Conservation (phyloP, 192 early-diverging fungal genomes). For the Fimicolochytrium jonesii region DNA sequence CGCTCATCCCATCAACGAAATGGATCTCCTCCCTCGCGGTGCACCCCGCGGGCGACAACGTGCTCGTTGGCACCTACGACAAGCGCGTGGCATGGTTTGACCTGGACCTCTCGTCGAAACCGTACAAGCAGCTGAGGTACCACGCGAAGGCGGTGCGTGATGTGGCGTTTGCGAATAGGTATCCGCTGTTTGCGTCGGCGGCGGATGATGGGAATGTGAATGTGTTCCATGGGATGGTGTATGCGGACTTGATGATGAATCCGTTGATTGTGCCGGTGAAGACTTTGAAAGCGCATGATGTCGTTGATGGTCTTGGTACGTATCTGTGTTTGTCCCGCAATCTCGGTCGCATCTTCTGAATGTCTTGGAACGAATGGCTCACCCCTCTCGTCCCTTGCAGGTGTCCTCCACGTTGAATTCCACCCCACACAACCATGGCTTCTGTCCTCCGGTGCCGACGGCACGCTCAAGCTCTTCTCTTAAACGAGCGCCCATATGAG, state of each 20-base stretch:
- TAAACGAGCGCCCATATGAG: too few species aligned
- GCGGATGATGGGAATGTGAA: constrained; percentile 92
- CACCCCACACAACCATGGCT: constrained; percentile 98
- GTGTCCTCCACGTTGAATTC: constrained; percentile 79
- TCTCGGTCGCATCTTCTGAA: too few species aligned
- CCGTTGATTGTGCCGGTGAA: constrained; percentile 98
- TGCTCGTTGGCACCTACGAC: constrained; percentile 94
- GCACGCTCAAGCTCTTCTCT: constrained; percentile 82
- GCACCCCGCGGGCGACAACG: constrained; percentile 91
- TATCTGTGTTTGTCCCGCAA: background rate
- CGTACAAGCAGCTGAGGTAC: constrained; percentile 89
- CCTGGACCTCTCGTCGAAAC: constrained; percentile 85
- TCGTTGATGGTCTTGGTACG: constrained; percentile 67
- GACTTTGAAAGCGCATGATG: constrained; percentile 76
- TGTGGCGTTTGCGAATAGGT: constrained; percentile 78
- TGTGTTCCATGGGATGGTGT: constrained; percentile 98
- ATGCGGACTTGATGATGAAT: constrained; percentile 91
- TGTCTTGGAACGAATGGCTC: too few species aligned
- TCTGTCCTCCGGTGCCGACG: constrained; percentile 86
- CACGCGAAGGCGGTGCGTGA: constrained; percentile 86
- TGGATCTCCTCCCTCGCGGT: constrained; percentile 96
- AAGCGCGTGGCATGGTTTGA: constrained; percentile 97
- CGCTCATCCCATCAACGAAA: constrained; percentile 78
- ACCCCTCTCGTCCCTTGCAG: constrained; percentile 43
- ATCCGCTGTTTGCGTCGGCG: constrained; percentile 90